Conservation (phyloP, 2,329 filamentous ascomycete genomes). For the Xylaria arbuscula region DNA sequence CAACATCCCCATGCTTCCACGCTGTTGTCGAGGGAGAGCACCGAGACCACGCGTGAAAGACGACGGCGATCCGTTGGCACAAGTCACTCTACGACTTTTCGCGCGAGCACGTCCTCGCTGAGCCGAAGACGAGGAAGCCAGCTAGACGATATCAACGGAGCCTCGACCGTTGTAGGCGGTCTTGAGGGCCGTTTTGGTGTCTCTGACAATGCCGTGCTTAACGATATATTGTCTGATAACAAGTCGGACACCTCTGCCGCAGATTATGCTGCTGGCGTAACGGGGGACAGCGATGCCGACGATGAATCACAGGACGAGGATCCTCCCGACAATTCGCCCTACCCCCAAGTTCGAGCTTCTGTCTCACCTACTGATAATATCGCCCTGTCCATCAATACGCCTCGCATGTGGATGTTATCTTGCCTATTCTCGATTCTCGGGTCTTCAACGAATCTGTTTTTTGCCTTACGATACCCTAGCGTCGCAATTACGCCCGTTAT, state of each 20-base stretch:
- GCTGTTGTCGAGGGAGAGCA: conserved; percentile 39
- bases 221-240: conserved; percentile 58
- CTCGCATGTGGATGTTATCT: conserved; percentile 88
- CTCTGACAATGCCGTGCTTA: conserved; percentile 60
- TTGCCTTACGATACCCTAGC: conserved; percentile 89
- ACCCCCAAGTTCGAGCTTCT: conserved; percentile 82
- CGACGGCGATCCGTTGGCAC: conserved; percentile 45
- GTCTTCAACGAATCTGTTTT: conserved; percentile 87
- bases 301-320: conserved; percentile 57
- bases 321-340: conserved; percentile 76
- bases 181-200: conserved; percentile 65
- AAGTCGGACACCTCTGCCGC: conserved; percentile 50
- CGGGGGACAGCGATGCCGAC: conserved; percentile 51
- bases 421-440: conserved; percentile 82
- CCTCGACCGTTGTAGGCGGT: conserved; percentile 63
- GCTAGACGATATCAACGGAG: conserved; percentile 62
- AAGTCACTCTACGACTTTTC: conserved; percentile 41
- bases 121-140: conserved; percentile 47
- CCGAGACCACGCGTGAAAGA: conserved; percentile 42
- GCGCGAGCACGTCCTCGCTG: conserved; percentile 47
- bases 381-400: conserved; percentile 84
- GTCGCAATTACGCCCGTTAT: conserved; percentile 91
- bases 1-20: conserved; percentile 41
- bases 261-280: conserved; percentile 44
- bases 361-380: conserved; percentile 81